A percentile compares a stretch with the other conserved stretches of the same genome.
Evolutionary conservation across 345 rosid genomes (phyloP).

Genomic region (Melaleuca alternifolia): DNA sequence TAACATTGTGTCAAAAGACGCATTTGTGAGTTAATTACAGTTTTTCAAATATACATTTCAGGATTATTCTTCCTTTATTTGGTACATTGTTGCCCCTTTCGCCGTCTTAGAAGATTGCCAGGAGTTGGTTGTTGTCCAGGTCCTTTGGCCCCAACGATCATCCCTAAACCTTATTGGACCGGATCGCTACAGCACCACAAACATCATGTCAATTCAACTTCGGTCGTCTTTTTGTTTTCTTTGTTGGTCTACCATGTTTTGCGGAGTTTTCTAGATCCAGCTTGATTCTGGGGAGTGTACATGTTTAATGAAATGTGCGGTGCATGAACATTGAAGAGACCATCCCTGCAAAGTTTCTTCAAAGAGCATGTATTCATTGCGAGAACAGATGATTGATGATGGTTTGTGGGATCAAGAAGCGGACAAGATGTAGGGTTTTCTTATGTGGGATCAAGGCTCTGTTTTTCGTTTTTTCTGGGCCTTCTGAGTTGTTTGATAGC

Average conservation of each 20-base stretch:
- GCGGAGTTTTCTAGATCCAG: background rate
- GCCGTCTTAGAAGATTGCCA: too few relatives aligned
- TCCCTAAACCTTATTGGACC: too few relatives aligned
- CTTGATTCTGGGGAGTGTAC: background rate
- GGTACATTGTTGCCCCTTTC: too few relatives aligned
- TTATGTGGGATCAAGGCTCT: background rate
- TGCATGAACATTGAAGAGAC: background rate
- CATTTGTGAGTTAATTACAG: too few relatives aligned
- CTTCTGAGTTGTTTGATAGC: background rate
- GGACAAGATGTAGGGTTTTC: background rate
- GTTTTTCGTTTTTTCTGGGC: too few relatives aligned
- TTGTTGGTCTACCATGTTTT: background rate
- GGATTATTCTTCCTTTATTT: too few relatives aligned
- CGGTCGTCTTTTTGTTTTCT: background rate
- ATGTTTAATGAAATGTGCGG: background rate
- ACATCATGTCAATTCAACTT: background rate
- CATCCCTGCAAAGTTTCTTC: background rate
- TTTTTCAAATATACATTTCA: too few relatives aligned
- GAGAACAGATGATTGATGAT: background rate
- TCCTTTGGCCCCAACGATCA: too few relatives aligned
- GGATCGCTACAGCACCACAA: too few relatives aligned
- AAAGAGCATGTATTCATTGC: background rate
- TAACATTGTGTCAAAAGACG: too few relatives aligned
- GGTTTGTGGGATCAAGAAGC: background rate
- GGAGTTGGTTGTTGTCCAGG: too few relatives aligned